Conservation (phyloP, 2,329 filamentous ascomycete species). For the Hypoxylon sp. region DNA sequence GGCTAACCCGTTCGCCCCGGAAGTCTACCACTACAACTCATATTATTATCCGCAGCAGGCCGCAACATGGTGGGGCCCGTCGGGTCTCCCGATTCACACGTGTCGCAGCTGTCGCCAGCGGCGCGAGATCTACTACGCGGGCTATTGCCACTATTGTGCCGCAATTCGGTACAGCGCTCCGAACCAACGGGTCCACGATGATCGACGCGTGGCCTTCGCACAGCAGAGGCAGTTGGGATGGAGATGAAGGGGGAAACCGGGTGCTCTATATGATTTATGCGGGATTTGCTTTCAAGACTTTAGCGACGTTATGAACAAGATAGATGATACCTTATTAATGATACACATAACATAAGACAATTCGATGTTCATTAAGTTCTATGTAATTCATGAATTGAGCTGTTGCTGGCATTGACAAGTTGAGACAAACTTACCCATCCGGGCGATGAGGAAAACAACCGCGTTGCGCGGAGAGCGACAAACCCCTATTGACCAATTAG, state of each 20-base stretch:
- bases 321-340: background rate
- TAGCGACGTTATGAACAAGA: background rate
- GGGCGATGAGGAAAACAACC: too few species aligned
- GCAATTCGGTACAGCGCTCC: constrained; percentile 5
- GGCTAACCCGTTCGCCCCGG: background rate
- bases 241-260: constrained; percentile 8
- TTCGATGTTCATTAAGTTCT: too few species aligned
- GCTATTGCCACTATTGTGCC: constrained; percentile 44
- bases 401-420: too few species aligned
- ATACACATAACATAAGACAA: too few species aligned
- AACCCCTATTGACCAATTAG: too few species aligned
- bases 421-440: too few species aligned
- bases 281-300: background rate
- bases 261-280: background rate
- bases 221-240: constrained; percentile 33
- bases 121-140: constrained; percentile 29
- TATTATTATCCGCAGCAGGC: background rate
- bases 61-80: background rate
- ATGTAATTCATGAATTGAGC: too few species aligned
- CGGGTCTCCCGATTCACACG: background rate
- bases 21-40: background rate
- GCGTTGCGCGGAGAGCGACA: too few species aligned
- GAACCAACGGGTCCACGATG: constrained; percentile 1
- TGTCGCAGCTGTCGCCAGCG: constrained; percentile 38
- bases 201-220: constrained; percentile 16